Evolutionary conservation across 2,329 filamentous ascomycete genomes (phyloP).

Genomic region (Claviceps cyperi): DNA sequence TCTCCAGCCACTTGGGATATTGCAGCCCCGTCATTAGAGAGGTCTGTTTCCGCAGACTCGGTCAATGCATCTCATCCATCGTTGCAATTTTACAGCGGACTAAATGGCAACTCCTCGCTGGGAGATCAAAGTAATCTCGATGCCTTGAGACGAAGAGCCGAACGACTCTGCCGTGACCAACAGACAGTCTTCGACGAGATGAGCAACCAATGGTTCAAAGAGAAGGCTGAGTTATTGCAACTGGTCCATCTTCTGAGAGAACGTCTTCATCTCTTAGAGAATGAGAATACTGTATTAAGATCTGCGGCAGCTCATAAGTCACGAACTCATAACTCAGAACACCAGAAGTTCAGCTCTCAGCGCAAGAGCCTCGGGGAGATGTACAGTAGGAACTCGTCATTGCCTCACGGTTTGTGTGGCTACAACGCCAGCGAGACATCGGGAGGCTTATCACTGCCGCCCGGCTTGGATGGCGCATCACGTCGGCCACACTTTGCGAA

Average conservation of each 20-base stretch:
- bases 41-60: conserved; percentile 17
- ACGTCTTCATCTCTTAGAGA: conserved; percentile 21
- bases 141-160: conserved; percentile 36
- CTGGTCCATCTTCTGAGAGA: conserved; percentile 28
- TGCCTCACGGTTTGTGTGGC: conserved; percentile 9
- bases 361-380: conserved; percentile 13
- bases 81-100: conserved; percentile 23
- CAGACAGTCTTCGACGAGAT: conserved; percentile 38
- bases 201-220: conserved; percentile 29
- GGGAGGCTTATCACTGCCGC: conserved; percentile 16
- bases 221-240: conserved; percentile 26
- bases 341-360: conserved; percentile 14
- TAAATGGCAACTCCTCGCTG: conserved; percentile 21
- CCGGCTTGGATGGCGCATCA: conserved; percentile 20
- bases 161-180: conserved; percentile 42
- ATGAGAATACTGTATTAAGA: conserved; percentile 22
- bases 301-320: conserved; percentile 16
- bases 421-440: conserved; percentile 10
- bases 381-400: conserved; percentile 5
- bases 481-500: conserved; percentile 19
- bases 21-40: conserved; percentile 12
- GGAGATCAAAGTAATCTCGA: conserved; percentile 35
- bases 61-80: conserved; percentile 18
- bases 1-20: conserved; percentile 3
- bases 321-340: conserved; percentile 16